phyloP scores from a whole-genome alignment of 2,329 filamentous ascomycete species.

The Fusarium sp. region DNA sequence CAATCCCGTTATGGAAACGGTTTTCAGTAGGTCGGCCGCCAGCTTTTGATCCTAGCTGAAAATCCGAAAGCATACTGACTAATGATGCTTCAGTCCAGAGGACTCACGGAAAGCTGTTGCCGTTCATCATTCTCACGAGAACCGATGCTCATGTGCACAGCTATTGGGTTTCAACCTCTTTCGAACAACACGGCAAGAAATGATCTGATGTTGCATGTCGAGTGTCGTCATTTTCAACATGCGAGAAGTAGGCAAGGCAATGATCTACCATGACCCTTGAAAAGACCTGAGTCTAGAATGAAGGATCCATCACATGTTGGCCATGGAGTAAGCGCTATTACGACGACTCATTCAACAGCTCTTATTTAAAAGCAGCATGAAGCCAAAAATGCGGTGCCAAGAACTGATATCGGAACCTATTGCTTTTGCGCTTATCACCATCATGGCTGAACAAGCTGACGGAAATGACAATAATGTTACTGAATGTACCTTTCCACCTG shows the following conservation, averaged over 20 bases:
- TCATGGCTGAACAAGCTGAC: background rate
- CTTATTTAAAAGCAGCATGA: background rate
- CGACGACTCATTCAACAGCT: background rate
- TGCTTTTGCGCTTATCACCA: fast-evolving
- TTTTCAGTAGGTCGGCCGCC: background rate
- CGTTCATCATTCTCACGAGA: background rate
- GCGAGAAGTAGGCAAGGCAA: background rate
- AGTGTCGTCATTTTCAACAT: background rate
- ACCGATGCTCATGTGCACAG: background rate
- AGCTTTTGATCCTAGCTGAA: background rate
- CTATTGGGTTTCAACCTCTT: background rate
- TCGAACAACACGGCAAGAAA: background rate
- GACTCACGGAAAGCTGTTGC: background rate
- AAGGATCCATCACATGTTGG: background rate
- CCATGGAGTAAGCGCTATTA: background rate
- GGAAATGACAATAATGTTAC: background rate
- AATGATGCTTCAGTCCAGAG: fast-evolving
- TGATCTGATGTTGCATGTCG: background rate
- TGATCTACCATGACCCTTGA: background rate
- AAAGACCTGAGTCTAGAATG: constrained; percentile 8
- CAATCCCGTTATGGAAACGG: background rate
- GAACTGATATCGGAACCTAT: background rate
- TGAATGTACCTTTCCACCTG: background rate
- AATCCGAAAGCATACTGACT: background rate
- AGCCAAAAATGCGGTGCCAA: background rate